phyloP scores from a whole-genome alignment of 176 grass and related monocot species.

The Lolium perenne region DNA sequence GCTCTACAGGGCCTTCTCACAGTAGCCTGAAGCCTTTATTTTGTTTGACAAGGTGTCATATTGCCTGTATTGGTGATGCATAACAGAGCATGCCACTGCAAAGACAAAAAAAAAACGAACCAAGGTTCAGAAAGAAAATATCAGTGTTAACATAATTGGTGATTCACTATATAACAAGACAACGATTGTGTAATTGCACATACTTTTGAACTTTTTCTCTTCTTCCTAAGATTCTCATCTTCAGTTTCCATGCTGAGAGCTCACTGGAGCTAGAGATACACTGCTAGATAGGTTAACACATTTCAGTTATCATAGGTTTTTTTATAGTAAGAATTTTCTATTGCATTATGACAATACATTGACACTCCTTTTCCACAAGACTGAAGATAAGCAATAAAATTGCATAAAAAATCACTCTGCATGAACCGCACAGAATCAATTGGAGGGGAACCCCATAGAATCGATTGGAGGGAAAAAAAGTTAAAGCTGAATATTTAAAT shows the following conservation, averaged over 20 bases:
- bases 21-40: conserved; percentile 54
- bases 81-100: neutral
- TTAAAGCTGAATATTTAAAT: too few relatives aligned
- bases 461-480: too few relatives aligned
- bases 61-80: conserved; percentile 43
- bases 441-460: too few relatives aligned
- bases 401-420: too few relatives aligned
- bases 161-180: neutral
- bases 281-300: too few relatives aligned
- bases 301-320: too few relatives aligned
- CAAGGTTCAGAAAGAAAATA: neutral
- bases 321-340: too few relatives aligned
- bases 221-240: conserved; percentile 68
- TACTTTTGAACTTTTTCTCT: conserved; percentile 65
- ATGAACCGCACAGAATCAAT: too few relatives aligned
- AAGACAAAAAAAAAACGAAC: neutral
- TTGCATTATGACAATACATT: too few relatives aligned
- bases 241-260: conserved; percentile 64
- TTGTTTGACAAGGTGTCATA: conserved; percentile 54
- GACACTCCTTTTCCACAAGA: too few relatives aligned
- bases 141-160: neutral
- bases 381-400: too few relatives aligned
- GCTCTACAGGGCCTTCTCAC: conserved; percentile 68
- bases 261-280: conserved; percentile 79
- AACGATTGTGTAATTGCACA: neutral